Base-by-base conservation (phyloP, 129 eudicot genomes). In the Ambrosia trifida region DNA sequence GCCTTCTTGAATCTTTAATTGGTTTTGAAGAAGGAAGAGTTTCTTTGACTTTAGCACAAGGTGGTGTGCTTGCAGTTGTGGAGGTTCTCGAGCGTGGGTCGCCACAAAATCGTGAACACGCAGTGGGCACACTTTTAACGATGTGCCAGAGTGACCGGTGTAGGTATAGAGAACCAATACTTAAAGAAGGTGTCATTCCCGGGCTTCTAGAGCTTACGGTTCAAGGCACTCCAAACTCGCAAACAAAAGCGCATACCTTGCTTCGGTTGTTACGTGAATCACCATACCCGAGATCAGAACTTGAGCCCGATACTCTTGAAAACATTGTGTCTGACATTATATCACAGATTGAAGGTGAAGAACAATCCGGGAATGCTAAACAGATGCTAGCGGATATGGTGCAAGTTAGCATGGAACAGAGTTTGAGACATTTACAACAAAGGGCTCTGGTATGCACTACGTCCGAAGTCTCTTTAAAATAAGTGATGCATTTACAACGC, bases 361-460 rank as follows among this genome's bases (percentile, higher is more conserved):
- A 88, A 24, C 97, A 95, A 74, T 68, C 83, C 3, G 96, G 96
- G 30, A 95, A 90, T 32, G 99, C 99, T 41, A 90, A 90, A 79
- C 82, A 90, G 74, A 88, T 95, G 99, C 81, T 95, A 30, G 78
- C 97, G 2, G 99, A 90, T 80, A 95, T 95, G 99, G 97, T 95
- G 45, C 99, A 88, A 80, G 97, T 90, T 46, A 95, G 99, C 72
- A 95, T 95, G 99, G 97, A 95, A 72, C 91, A 88, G 78, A 95
- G 97, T 77, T 78, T 95, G 59, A 75, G 89, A 78, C 97, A 88
- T 72, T 76, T 95, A 69, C 99, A 95, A 66, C 87, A 84, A 77
- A 75, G 99, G 82, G 99, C 99, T 28, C 64, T 95, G 63, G 96
- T 90, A 18, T 89, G 94, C 79, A 88, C 91, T 62, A 82, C 95